Evolutionary conservation across 805 yeast species (phyloP).

Genomic region (Candida caryicola): DNA sequence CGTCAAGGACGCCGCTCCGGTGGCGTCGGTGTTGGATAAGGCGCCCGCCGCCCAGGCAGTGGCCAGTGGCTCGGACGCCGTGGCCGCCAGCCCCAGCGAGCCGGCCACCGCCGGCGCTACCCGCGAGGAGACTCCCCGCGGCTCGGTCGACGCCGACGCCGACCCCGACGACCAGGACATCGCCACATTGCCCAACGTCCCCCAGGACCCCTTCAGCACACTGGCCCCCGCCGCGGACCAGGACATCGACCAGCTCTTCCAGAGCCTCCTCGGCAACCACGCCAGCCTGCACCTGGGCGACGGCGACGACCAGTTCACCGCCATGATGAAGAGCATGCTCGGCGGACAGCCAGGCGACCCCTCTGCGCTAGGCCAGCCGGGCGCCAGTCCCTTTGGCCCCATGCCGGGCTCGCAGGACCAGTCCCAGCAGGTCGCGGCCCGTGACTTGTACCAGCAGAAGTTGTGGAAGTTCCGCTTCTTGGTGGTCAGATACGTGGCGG

Average conservation of each 20-base stretch:
- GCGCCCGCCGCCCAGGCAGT: conserved; percentile 3
- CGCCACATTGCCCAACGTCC: conserved; percentile 12
- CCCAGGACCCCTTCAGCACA: conserved; percentile 7
- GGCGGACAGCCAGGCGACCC: conserved; percentile 4
- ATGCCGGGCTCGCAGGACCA: not conserved
- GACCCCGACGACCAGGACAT: conserved; percentile 44
- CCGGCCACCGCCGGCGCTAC: not conserved
- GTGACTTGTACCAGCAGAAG: conserved; percentile 31
- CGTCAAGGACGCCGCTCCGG: conserved; percentile 28
- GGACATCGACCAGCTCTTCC: conserved; percentile 36
- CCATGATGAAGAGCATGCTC: conserved; percentile 33
- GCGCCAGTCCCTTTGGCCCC: conserved; percentile 2
- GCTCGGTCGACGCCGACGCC: conserved; percentile 17
- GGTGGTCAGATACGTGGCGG: conserved; percentile 25
- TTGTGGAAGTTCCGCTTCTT: conserved; percentile 32
- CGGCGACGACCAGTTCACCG: conserved; percentile 25
- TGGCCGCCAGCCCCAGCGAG: not conserved
- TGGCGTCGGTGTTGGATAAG: conserved; percentile 34
- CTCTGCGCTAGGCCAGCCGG: not conserved
- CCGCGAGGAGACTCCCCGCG: not conserved
- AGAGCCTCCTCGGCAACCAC: conserved; percentile 24
- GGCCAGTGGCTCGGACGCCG: not conserved
- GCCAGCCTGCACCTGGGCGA: conserved; percentile 1
- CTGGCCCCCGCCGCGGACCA: conserved; percentile 8
- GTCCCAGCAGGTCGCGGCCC: conserved; percentile 13